Conservation (phyloP, 1,284 basidiomycete genomes). For the Ganoderma leucocontextum region DNA sequence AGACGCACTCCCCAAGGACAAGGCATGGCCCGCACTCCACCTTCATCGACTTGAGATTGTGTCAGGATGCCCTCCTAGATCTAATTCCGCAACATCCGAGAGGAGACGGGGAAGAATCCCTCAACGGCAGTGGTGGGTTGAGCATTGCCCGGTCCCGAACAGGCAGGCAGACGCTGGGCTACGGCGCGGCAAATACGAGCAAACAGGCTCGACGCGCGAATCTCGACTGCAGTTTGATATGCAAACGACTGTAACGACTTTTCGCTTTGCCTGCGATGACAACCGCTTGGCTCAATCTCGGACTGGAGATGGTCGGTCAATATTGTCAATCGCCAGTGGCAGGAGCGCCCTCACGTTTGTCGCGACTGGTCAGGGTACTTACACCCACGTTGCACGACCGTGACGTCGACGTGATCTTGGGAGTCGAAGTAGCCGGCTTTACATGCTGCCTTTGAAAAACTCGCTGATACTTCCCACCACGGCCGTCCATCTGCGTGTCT, state of each 20-base stretch:
- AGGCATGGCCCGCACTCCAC: no score
- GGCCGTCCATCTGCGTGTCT: not conserved
- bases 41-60: no score
- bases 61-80: no score
- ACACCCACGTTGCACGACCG: not conserved
- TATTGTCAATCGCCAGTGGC: not conserved
- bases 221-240: no score
- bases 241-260: not conserved
- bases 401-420: not conserved
- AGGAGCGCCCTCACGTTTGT: not conserved
- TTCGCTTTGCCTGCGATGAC: not conserved
- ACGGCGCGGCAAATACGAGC: no score
- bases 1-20: no score
- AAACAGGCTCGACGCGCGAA: no score
- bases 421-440: not conserved
- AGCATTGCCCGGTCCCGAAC: no score
- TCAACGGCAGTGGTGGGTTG: no score
- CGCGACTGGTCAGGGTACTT: not conserved
- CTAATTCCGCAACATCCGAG: no score
- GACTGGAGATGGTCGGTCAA: not conserved
- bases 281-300: not conserved
- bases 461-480: not conserved
- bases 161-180: no score
- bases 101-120: no score
- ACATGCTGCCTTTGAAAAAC: not conserved